Evolutionary conservation across 352 stramenopile species (phyloP).

Genomic region (Pythium dissimile): DNA sequence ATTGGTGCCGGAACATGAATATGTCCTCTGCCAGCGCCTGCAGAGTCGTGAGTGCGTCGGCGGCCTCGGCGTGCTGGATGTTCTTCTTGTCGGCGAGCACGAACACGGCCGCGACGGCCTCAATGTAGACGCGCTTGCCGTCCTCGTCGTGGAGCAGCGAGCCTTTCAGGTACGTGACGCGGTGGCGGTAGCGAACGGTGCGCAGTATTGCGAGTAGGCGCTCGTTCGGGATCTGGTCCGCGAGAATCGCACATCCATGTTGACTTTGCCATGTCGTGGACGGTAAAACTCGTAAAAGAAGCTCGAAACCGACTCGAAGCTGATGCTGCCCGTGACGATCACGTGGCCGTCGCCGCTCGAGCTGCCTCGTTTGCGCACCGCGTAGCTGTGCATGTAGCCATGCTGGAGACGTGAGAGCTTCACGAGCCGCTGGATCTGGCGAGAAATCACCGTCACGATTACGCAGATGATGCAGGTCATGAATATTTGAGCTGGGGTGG

Average conservation of each 20-base stretch:
- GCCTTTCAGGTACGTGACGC: constrained; percentile 53
- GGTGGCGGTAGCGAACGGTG: constrained; percentile 40
- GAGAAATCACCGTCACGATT: constrained; percentile 54
- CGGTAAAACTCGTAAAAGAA: constrained; percentile 69
- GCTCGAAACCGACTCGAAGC: constrained; percentile 37
- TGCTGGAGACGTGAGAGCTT: constrained; percentile 47
- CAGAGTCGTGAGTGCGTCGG: constrained; percentile 49
- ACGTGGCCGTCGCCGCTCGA: constrained; percentile 49
- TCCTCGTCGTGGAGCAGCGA: constrained; percentile 51
- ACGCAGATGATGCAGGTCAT: constrained; percentile 61
- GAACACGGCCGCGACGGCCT: constrained; percentile 47
- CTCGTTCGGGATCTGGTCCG: constrained; percentile 30
- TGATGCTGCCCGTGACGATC: constrained; percentile 44
- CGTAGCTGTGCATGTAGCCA: constrained; percentile 53
- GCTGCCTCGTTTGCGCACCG: constrained; percentile 30
- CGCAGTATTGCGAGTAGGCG: constrained; percentile 36
- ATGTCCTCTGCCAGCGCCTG: constrained; percentile 54
- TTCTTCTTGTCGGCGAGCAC: constrained; percentile 50
- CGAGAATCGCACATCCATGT: constrained; percentile 65
- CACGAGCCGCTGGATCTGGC: constrained; percentile 46
- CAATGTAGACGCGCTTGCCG: constrained; percentile 40
- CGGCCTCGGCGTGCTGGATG: constrained; percentile 32
- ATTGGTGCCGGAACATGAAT: constrained; percentile 35
- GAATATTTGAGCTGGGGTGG: constrained; percentile 41
- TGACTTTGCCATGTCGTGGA: constrained; percentile 43